A percentile compares a stretch with the other conserved stretches of the same genome.
phyloP scores from a whole-genome alignment of 73 alveolate species.

The Symbiodinium natans region DNA sequence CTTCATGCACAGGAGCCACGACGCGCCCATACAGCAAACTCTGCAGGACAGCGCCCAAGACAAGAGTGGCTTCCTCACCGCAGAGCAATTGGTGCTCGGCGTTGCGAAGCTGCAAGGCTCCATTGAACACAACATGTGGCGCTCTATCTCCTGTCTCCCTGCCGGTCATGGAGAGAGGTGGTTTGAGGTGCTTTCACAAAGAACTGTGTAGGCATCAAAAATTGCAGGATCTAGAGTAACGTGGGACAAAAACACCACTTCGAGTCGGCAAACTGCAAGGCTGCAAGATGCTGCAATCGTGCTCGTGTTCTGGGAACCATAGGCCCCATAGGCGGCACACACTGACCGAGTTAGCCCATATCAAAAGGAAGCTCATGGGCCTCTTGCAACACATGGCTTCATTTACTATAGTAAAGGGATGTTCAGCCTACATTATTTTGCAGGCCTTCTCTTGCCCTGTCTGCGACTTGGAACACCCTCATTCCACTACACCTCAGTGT shows the following conservation, averaged over 20 bases:
- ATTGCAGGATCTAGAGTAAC: background rate
- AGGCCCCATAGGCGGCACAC: background rate
- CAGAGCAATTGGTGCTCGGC: slow-evolving; percentile 58
- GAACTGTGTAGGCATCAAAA: background rate
- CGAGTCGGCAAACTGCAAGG: background rate
- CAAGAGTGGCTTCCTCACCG: slow-evolving; percentile 26
- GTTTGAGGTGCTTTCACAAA: no score
- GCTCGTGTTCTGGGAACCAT: background rate
- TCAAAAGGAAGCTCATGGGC: background rate
- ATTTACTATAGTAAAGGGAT: background rate
- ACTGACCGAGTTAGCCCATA: no score
- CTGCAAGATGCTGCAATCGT: background rate
- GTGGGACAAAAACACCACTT: background rate
- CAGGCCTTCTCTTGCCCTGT: no score
- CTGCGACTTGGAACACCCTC: no score
- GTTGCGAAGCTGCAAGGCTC: slow-evolving; percentile 35
- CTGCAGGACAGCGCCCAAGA: slow-evolving; percentile 30
- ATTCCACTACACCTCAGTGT: no score
- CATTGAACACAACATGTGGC: no score
- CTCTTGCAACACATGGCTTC: background rate
- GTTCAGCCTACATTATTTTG: background rate
- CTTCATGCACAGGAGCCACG: no score
- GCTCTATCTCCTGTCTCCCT: no score
- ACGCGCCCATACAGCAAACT: no score
- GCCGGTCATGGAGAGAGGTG: no score